Evolutionary conservation across 2,329 filamentous ascomycete genomes (phyloP).

Genomic region (Canariomyces notabilis): DNA sequence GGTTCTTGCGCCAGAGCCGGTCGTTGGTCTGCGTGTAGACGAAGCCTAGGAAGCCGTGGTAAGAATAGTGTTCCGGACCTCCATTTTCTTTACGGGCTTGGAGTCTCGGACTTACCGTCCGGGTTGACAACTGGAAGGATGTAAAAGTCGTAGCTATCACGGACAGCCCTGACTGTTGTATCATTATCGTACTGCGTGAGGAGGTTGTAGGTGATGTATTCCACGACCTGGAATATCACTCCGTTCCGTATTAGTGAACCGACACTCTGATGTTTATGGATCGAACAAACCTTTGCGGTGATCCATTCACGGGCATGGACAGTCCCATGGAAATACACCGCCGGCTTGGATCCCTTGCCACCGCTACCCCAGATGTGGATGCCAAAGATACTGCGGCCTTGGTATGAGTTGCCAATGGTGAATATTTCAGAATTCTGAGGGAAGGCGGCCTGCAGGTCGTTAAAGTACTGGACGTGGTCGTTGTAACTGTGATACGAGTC

Average conservation of each 20-base stretch:
- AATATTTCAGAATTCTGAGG: constrained; percentile 45
- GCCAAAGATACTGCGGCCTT: constrained; percentile 55
- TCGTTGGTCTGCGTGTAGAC: constrained; percentile 52
- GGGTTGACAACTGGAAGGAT: constrained; percentile 60
- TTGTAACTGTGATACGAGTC: constrained; percentile 48
- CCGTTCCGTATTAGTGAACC: too few relatives aligned
- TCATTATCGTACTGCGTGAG: constrained; percentile 40
- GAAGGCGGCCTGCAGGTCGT: constrained; percentile 39
- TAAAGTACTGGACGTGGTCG: constrained; percentile 46
- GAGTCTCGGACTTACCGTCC: constrained; percentile 41
- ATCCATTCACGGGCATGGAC: constrained; percentile 60
- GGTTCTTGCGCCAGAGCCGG: constrained; percentile 60
- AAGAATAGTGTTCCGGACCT: too few relatives aligned
- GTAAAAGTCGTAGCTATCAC: constrained; percentile 62
- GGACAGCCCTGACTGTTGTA: constrained; percentile 37
- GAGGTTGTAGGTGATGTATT: constrained; percentile 49
- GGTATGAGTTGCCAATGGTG: constrained; percentile 41
- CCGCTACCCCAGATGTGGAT: constrained; percentile 49
- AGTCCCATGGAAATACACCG: constrained; percentile 52
- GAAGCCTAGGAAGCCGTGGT: constrained; percentile 46
- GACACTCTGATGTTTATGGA: too few relatives aligned
- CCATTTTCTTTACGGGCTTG: too few relatives aligned
- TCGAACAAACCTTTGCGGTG: constrained; percentile 29
- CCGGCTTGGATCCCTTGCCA: constrained; percentile 43
- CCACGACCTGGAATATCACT: constrained; percentile 39